phyloP scores from a whole-genome alignment of 2,329 filamentous ascomycete species.

The Dothideomycetidae sp. region DNA sequence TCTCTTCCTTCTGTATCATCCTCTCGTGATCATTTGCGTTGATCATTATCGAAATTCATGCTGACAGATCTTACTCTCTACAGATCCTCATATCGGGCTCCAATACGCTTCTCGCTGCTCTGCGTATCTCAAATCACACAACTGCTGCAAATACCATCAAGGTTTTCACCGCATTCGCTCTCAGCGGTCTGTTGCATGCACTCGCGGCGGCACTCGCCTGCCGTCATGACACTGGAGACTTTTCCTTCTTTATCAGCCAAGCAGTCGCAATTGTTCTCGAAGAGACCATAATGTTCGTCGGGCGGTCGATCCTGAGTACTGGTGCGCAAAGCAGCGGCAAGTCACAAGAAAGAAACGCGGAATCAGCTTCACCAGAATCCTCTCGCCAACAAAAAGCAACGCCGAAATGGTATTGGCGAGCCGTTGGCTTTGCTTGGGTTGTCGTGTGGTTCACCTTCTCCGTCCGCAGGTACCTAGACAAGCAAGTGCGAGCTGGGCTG shows the following conservation, averaged over 20 bases:
- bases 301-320: too few species aligned
- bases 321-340: too few species aligned
- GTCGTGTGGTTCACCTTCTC: background rate
- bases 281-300: background rate
- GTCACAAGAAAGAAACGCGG: too few species aligned
- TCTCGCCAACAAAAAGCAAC: background rate
- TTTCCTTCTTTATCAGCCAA: background rate
- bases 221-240: background rate
- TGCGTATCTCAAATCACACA: background rate
- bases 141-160: background rate
- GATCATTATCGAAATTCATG: too few species aligned
- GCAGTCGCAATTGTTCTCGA: background rate
- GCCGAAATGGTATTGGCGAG: background rate
- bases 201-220: background rate
- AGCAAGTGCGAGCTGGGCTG: background rate
- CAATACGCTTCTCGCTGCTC: background rate
- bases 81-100: background rate
- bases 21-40: too few species aligned
- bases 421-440: background rate
- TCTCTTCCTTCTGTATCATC: too few species aligned
- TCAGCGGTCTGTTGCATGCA: background rate
- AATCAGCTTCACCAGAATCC: conserved; percentile 3
- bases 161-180: background rate
- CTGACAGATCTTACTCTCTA: background rate
- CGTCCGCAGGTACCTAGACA: background rate